phyloP scores from a whole-genome alignment of 495 filamentous ascomycete genomes.

The Aspergillus diversus region DNA sequence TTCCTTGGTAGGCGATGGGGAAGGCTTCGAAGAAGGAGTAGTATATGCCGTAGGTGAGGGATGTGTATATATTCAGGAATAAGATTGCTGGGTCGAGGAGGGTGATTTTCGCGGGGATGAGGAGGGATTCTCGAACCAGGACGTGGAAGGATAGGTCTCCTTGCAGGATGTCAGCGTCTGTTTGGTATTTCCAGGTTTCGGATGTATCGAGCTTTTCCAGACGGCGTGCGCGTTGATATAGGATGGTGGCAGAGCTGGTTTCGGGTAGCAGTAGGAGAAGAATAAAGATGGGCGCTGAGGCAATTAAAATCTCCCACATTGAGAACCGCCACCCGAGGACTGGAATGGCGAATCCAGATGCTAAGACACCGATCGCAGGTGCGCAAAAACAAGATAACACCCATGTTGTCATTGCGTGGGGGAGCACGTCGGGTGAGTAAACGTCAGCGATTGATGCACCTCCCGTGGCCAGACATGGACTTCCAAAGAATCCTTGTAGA shows the following conservation, averaged over 20 bases:
- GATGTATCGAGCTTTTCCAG: conserved; percentile 41
- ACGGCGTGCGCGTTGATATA: conserved; percentile 54
- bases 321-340: conserved; percentile 38
- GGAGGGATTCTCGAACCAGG: conserved; percentile 39
- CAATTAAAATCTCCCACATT: conserved; percentile 47
- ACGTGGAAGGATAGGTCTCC: conserved; percentile 25
- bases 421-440: conserved; percentile 10
- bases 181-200: conserved; percentile 38
- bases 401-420: conserved; percentile 31
- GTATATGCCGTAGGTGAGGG: conserved; percentile 68
- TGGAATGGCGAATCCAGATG: neutral
- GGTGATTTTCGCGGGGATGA: conserved; percentile 52
- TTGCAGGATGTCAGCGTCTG: conserved; percentile 47
- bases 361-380: neutral
- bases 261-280: conserved; percentile 54
- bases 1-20: conserved; percentile 67
- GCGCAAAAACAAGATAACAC: conserved; percentile 19
- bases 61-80: conserved; percentile 65
- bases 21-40: conserved; percentile 77
- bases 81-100: conserved; percentile 64
- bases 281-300: conserved; percentile 48
- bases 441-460: conserved; percentile 35
- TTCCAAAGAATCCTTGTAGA: conserved; percentile 55
- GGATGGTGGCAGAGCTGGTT: conserved; percentile 55
- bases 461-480: conserved; percentile 50